Percentiles rank a stretch among this genome's conserved stretches.
phyloP scores from a whole-genome alignment of 148 eudicot species.

The Tetragonia tetragonoides region DNA sequence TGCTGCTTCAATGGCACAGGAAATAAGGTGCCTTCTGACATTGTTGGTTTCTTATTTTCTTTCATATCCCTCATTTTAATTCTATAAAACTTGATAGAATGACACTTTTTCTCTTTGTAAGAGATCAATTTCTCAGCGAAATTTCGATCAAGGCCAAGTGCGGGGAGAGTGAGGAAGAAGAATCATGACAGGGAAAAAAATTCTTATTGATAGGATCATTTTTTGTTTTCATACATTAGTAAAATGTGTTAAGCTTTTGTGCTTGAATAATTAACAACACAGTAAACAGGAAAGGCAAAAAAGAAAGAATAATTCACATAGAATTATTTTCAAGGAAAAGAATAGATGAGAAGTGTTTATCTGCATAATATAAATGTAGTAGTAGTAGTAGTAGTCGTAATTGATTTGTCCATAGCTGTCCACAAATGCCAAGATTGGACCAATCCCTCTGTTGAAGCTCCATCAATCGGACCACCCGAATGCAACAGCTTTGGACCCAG shows the following conservation, averaged over 20 bases:
- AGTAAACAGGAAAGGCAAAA: neutral
- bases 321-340: conserved; percentile 23
- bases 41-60: too few species aligned
- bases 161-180: neutral
- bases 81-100: too few species aligned
- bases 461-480: conserved; percentile 13
- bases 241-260: conserved; percentile 21
- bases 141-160: too few species aligned
- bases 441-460: conserved; percentile 15
- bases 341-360: conserved; percentile 12
- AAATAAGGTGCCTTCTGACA: neutral
- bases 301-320: conserved; percentile 29
- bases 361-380: neutral
- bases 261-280: conserved; percentile 23
- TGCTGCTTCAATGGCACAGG: conserved; percentile 6
- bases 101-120: too few species aligned
- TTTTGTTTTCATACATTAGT: conserved; percentile 20
- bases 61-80: too few species aligned
- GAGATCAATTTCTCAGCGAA: too few species aligned
- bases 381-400: neutral
- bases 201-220: conserved; percentile 16
- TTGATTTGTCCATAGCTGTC: conserved; percentile 22
- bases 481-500: conserved; percentile 24
- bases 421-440: conserved; percentile 16
- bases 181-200: neutral